A percentile compares a stretch with the other conserved stretches of the same genome.
These are phyloP conservation scores for Suhomyces faveliae DNA, from an alignment of 805 yeast species.

Conservation along the genomic window DNA sequence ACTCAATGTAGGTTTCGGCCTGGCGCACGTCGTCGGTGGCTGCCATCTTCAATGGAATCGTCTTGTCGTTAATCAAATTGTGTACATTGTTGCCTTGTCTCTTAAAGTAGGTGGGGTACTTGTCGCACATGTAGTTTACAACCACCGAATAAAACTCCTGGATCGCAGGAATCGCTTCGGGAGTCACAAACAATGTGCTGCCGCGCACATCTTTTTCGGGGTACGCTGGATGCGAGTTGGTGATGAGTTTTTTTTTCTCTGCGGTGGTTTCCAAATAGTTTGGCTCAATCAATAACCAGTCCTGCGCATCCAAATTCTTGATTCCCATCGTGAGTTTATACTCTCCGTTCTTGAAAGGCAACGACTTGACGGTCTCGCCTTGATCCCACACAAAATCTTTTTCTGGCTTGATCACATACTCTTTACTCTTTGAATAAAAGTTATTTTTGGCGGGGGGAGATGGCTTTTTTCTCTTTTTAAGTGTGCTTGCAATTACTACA, in stretches of 20 bases:
- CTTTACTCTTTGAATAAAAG: conserved; percentile 1
- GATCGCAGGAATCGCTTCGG: conserved; percentile 35
- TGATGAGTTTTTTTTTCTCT: conserved; percentile 27
- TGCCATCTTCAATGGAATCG: conserved; percentile 16
- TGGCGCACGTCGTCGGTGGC: conserved; percentile 6
- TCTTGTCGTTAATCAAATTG: conserved; percentile 23
- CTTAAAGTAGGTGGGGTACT: conserved; percentile 39
- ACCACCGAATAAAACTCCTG: conserved; percentile 35
- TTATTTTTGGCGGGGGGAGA: neutral
- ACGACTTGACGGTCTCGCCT: conserved; percentile 23
- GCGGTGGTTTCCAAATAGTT: conserved; percentile 26
- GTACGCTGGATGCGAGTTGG: conserved; percentile 34
- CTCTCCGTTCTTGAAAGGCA: conserved; percentile 59
- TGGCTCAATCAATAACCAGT: conserved; percentile 42
- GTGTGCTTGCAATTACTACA: neutral
- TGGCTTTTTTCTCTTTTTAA: neutral
- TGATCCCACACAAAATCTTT: conserved; percentile 27
- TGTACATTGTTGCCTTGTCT: conserved; percentile 16
- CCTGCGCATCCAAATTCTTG: conserved; percentile 29
- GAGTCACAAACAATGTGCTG: conserved; percentile 32
- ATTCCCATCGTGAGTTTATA: conserved; percentile 67
- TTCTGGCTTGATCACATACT: conserved; percentile 8
- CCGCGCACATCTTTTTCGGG: conserved; percentile 23
- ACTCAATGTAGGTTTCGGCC: conserved; percentile 18
- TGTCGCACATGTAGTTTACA: conserved; percentile 32